phyloP scores from a whole-genome alignment of 2,329 filamentous ascomycete genomes.

The Exophiala alcalophila region DNA sequence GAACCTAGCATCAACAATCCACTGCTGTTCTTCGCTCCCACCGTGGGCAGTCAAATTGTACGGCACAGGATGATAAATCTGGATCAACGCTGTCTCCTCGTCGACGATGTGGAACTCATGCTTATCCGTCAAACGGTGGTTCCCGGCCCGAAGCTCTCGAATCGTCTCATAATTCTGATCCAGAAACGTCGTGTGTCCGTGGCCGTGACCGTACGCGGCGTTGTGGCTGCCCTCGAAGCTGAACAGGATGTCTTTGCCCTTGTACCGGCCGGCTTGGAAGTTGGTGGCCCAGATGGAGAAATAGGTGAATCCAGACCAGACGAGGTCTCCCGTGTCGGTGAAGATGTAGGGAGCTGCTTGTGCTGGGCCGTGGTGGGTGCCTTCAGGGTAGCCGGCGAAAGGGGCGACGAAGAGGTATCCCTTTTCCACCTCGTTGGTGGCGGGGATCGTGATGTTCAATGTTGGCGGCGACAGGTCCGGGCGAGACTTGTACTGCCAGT shows the following conservation, averaged over 20 bases:
- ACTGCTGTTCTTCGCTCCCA: constrained; percentile 40
- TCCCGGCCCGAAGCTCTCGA: constrained; percentile 51
- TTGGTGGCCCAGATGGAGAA: constrained; percentile 20
- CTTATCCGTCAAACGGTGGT: constrained; percentile 49
- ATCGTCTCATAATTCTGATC: constrained; percentile 56
- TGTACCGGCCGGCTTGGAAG: constrained; percentile 15
- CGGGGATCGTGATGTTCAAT: constrained; percentile 38
- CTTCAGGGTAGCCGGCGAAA: constrained; percentile 15
- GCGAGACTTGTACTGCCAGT: constrained; percentile 50
- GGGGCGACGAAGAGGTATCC: constrained; percentile 46
- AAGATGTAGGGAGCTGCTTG: constrained; percentile 20
- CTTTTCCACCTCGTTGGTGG: constrained; percentile 16
- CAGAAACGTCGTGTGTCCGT: constrained; percentile 54
- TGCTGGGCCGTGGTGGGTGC: constrained; percentile 13
- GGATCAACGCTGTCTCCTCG: constrained; percentile 39
- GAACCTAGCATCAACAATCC: constrained; percentile 43
- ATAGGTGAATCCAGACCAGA: constrained; percentile 22
- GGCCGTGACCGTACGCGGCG: constrained; percentile 42
- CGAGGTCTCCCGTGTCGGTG: constrained; percentile 17
- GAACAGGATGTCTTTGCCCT: constrained; percentile 18
- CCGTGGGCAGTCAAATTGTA: constrained; percentile 40
- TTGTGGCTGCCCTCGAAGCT: constrained; percentile 18
- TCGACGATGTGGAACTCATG: constrained; percentile 53
- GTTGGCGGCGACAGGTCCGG: constrained; percentile 48
- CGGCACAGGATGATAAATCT: constrained; percentile 23